These are phyloP conservation scores for Xerocomellus chrysenteron DNA, from an alignment of 768 basidiomycete genomes.

Conservation along the genomic window DNA sequence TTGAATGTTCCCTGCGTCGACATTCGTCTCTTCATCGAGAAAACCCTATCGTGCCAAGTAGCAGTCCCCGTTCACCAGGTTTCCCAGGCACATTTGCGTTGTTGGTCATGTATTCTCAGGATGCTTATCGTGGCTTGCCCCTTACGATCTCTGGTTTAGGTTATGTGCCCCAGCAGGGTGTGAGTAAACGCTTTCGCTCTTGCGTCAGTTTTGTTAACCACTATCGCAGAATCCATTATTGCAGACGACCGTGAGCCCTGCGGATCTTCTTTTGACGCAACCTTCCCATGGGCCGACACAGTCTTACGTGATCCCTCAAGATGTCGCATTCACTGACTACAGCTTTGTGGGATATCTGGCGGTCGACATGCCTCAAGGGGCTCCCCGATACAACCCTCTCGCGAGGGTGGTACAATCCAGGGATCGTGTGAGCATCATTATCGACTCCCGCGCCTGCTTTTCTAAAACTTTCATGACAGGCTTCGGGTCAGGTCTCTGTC, in stretches of 20 bases:
- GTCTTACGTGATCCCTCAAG: too few relatives aligned
- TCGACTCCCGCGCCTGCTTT: not conserved
- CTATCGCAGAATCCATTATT: not conserved
- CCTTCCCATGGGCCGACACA: not conserved
- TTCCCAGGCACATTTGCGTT: not conserved
- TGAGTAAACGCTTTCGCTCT: not conserved
- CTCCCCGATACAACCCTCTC: not conserved
- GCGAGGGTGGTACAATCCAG: not conserved
- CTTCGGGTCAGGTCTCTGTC: not conserved
- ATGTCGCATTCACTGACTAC: not conserved
- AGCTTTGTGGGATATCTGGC: not conserved
- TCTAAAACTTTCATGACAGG: not conserved
- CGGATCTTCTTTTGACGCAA: not conserved
- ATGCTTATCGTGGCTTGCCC: not conserved
- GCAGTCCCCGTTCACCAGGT: not conserved
- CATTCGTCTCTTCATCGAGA: not conserved
- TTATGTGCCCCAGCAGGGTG: slow-evolving; percentile 1
- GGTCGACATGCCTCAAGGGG: not conserved
- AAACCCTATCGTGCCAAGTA: not conserved
- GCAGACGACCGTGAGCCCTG: slow-evolving; percentile 5
- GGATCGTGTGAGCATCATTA: slow-evolving; percentile 4
- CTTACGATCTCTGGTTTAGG: not conserved
- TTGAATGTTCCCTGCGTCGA: not conserved
- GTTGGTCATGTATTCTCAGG: not conserved
- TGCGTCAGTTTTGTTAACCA: not conserved